Percentiles rank a stretch among this genome's conserved stretches.
phyloP scores from a whole-genome alignment of 2,329 filamentous ascomycete genomes.

The Triangularia verruculosa region DNA sequence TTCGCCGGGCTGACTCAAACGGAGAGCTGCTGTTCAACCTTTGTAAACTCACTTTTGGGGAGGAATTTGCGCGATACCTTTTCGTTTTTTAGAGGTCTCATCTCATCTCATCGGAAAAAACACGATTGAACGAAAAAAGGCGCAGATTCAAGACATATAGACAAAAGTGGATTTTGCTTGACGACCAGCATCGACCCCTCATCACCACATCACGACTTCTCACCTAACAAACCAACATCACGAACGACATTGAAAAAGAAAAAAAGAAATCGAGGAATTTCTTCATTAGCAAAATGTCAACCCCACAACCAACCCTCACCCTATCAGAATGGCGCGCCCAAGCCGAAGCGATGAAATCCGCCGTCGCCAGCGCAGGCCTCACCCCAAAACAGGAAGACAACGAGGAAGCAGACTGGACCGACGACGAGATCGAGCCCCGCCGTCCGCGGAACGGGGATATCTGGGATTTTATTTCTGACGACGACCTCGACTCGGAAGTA shows the following conservation, averaged over 20 bases:
- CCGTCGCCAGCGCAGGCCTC: slow-evolving; percentile 65
- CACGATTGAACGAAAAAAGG: neutral
- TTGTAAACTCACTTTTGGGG: neutral
- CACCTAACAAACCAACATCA: neutral
- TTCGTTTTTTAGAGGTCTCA: neutral
- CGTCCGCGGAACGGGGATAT: neutral
- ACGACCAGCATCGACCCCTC: neutral
- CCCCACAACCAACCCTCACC: neutral
- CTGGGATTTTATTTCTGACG: slow-evolving; percentile 37
- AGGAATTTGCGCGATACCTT: neutral
- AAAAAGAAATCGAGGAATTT: too few species aligned
- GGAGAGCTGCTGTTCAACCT: neutral
- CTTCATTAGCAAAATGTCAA: neutral
- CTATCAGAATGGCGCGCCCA: slow-evolving; percentile 75
- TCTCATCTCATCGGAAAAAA: neutral
- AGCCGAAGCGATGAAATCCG: slow-evolving; percentile 79
- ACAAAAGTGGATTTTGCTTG: neutral
- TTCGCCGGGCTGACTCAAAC: slow-evolving; percentile 23
- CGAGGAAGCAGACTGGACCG: slow-evolving; percentile 26
- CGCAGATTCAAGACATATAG: neutral
- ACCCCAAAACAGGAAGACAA: slow-evolving; percentile 38
- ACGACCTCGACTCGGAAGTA: slow-evolving; percentile 54
- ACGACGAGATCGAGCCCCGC: slow-evolving; percentile 45
- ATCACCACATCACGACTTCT: neutral
- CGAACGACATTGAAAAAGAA: neutral